phyloP scores from a whole-genome alignment of 441 rosid genomes.

The Geranium incanum region DNA sequence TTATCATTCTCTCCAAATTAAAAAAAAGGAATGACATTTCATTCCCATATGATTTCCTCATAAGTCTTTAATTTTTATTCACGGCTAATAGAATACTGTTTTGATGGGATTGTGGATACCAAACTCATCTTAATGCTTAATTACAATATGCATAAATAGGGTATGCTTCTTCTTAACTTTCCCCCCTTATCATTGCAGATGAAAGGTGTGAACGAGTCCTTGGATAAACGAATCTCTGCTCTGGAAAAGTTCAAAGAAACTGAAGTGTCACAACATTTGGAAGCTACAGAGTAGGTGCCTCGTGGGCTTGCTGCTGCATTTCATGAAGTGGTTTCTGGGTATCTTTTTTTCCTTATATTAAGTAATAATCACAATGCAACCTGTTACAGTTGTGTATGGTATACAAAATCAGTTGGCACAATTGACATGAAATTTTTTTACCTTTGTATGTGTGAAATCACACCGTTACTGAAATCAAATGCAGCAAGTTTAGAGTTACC shows the following conservation, averaged over 20 bases:
- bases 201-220: constrained; percentile 43
- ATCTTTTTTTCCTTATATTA: constrained; percentile 5
- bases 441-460: background rate
- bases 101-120: too few relatives aligned
- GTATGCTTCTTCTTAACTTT: too few relatives aligned
- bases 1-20: too few relatives aligned
- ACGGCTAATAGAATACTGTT: too few relatives aligned
- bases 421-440: background rate
- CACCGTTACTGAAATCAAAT: background rate
- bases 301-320: background rate
- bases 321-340: background rate
- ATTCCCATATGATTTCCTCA: too few relatives aligned
- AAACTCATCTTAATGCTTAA: too few relatives aligned
- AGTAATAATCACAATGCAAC: constrained; percentile 30
- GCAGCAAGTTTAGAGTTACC: too few relatives aligned
- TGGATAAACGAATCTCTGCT: constrained; percentile 52
- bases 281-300: constrained; percentile 40
- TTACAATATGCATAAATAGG: too few relatives aligned
- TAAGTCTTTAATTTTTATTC: too few relatives aligned
- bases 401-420: constrained; percentile 8
- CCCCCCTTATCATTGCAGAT: constrained; percentile 30
- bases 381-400: constrained; percentile 5
- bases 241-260: constrained; percentile 57
- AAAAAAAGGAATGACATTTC: too few relatives aligned
- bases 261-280: constrained; percentile 32